Percentiles rank a stretch among this genome's conserved stretches.
These are phyloP conservation scores for Trichaptum fuscoviolaceum DNA, from an alignment of 768 basidiomycete species.

Conservation along the genomic window DNA sequence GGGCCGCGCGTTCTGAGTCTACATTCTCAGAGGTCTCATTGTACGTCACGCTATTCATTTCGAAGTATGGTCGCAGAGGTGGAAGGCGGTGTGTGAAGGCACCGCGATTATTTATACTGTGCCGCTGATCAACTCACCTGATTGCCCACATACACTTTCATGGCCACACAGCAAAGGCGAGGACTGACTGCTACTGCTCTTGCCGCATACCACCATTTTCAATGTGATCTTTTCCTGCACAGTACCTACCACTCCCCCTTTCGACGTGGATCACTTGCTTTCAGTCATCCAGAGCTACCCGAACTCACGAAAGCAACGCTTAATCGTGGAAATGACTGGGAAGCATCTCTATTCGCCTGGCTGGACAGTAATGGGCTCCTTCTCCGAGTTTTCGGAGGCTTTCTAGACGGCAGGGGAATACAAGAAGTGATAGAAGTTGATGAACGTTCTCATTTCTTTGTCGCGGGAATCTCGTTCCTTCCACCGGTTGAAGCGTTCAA, in stretches of 20 bases:
- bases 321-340: conserved; percentile 43
- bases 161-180: neutral
- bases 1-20: neutral
- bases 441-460: conserved; percentile 39
- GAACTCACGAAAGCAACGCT: conserved; percentile 34
- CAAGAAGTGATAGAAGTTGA: conserved; percentile 39
- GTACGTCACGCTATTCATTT: neutral
- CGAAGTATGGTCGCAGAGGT: neutral
- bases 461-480: conserved; percentile 37
- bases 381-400: conserved; percentile 33
- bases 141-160: neutral
- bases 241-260: conserved; percentile 30
- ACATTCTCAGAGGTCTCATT: neutral
- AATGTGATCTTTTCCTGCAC: conserved; percentile 43
- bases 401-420: conserved; percentile 28
- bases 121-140: neutral
- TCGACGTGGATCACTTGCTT: neutral
- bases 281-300: conserved; percentile 11
- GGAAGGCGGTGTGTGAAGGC: neutral
- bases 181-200: conserved; percentile 37
- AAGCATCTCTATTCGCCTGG: conserved; percentile 35
- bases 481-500: conserved; percentile 34
- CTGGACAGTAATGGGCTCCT: conserved; percentile 36
- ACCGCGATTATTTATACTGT: too few relatives aligned
- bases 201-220: conserved; percentile 39